Percentiles rank a stretch among this genome's conserved stretches.
Evolutionary conservation across 768 basidiomycete genomes (phyloP).

Genomic region (Boletus edulis): DNA sequence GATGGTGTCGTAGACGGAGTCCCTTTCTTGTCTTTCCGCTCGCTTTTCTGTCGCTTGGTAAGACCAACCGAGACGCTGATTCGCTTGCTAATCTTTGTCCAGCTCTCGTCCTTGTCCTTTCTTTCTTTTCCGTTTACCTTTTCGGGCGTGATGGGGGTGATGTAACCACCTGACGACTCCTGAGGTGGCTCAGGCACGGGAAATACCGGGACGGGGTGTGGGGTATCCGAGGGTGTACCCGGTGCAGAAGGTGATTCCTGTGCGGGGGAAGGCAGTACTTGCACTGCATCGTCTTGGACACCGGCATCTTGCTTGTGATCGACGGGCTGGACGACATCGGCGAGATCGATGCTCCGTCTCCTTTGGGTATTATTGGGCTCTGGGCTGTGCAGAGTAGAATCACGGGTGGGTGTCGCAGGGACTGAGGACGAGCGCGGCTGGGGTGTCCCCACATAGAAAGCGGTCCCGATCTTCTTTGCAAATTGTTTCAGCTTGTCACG

Average conservation of each 20-base stretch:
- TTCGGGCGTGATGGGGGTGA: slow-evolving; percentile 35
- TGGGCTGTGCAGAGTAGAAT: slow-evolving; percentile 32
- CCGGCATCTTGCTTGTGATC: not conserved
- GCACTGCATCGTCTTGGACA: slow-evolving; percentile 1
- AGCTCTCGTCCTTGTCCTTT: slow-evolving; percentile 44
- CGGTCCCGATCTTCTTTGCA: slow-evolving; percentile 54
- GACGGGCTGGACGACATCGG: slow-evolving; percentile 24
- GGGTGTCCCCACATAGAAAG: slow-evolving; percentile 25
- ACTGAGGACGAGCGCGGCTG: slow-evolving; percentile 58
- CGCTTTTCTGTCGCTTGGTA: slow-evolving; percentile 32
- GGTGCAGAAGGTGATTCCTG: slow-evolving; percentile 11
- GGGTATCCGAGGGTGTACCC: slow-evolving; percentile 14
- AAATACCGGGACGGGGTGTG: slow-evolving; percentile 3
- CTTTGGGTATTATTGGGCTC: slow-evolving; percentile 23
- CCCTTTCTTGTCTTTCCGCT: slow-evolving; percentile 36
- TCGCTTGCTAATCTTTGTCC: slow-evolving; percentile 64
- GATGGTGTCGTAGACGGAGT: slow-evolving; percentile 19
- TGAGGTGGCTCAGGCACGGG: not conserved
- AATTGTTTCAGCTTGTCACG: slow-evolving; percentile 75
- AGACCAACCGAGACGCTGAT: slow-evolving; percentile 60
- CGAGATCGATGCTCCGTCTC: slow-evolving; percentile 33
- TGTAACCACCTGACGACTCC: slow-evolving; percentile 26
- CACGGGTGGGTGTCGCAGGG: slow-evolving; percentile 40
- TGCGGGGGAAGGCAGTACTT: not conserved
- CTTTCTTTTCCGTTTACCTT: slow-evolving; percentile 37